phyloP scores from a whole-genome alignment of 2,329 filamentous ascomycete species.

The Pseudogymnoascus sp. region DNA sequence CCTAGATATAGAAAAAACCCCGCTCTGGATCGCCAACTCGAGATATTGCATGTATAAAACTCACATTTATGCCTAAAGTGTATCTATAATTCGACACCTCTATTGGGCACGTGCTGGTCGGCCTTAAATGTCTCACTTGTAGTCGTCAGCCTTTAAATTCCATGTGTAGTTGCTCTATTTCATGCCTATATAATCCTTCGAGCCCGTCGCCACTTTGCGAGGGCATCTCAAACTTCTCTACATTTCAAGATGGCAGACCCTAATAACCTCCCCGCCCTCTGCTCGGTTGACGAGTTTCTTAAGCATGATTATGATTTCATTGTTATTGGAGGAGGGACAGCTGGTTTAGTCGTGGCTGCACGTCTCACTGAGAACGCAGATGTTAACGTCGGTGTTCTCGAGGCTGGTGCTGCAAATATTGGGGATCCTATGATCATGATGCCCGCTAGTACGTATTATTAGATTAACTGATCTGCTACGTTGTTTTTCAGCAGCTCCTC shows the following conservation, averaged over 20 bases:
- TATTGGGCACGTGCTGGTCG: neutral
- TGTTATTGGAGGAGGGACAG: constrained; percentile 39
- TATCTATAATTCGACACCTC: neutral
- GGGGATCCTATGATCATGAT: constrained; percentile 33
- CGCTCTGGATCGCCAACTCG: neutral
- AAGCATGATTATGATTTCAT: constrained; percentile 35
- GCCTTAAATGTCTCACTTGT: neutral
- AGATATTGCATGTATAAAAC: neutral
- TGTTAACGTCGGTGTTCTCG: constrained; percentile 35
- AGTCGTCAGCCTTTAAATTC: neutral
- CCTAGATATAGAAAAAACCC: neutral
- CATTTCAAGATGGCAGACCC: neutral
- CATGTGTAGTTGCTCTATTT: neutral
- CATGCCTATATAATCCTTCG: neutral
- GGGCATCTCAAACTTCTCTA: neutral
- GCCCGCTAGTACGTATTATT: constrained; percentile 25
- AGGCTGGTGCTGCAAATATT: constrained; percentile 35
- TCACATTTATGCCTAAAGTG: neutral
- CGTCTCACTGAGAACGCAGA: constrained; percentile 35
- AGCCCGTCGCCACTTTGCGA: neutral
- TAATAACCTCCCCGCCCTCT: constrained; percentile 1
- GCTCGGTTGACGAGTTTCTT: constrained; percentile 15
- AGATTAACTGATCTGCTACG: neutral
- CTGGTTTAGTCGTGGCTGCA: constrained; percentile 38
- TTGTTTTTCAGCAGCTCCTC: neutral